Evolutionary conservation across 768 basidiomycete species (phyloP).

Genomic region (Rhodotorula kratochvilovae): DNA sequence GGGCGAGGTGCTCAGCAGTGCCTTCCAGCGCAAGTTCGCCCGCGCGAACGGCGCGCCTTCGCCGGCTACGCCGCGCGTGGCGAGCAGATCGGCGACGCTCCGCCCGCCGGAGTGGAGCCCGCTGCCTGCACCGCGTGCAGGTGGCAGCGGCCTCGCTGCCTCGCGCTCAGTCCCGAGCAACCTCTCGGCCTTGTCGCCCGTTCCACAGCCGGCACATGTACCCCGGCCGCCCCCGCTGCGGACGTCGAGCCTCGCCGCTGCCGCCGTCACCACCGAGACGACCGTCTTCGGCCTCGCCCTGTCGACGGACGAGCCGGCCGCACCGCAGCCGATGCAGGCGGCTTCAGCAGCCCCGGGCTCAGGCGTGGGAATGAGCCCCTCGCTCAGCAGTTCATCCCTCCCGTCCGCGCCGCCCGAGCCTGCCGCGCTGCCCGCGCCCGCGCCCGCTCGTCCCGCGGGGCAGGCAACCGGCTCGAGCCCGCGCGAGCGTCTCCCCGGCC

Average conservation of each 20-base stretch:
- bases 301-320: slow-evolving; percentile 1
- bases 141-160: neutral
- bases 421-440: neutral
- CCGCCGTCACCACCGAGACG: neutral
- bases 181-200: neutral
- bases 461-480: neutral
- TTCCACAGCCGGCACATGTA: neutral
- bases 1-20: slow-evolving; percentile 3
- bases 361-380: neutral
- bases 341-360: no score
- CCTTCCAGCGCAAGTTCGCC: slow-evolving; percentile 17
- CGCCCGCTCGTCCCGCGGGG: neutral
- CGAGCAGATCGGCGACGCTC: no score
- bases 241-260: neutral
- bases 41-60: neutral
- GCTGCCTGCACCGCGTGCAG: neutral
- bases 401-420: neutral
- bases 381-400: neutral
- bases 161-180: neutral
- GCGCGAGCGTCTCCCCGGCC: neutral
- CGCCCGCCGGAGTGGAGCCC: neutral
- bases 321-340: no score
- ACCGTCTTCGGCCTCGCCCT: slow-evolving; percentile 15
- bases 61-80: slow-evolving; percentile 2
- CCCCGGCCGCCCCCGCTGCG: neutral